Base-by-base conservation (phyloP, 2,329 filamentous ascomycete genomes). In the Calonectria hongkongensis region DNA sequence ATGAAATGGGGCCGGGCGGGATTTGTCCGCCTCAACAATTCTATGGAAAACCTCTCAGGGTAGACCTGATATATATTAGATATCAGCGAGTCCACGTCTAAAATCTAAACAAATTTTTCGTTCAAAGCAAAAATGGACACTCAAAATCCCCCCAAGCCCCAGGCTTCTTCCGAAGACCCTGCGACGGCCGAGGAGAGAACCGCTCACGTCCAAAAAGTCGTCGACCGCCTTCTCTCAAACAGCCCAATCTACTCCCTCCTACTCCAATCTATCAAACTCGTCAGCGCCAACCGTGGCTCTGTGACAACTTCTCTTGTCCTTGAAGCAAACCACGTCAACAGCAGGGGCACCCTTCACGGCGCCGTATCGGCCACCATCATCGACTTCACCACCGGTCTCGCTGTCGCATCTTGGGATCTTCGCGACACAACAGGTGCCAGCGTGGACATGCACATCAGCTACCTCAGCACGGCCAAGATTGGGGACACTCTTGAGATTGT, bases 401-500 rank as follows among this genome's bases (percentile, higher is more conserved):
- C 93, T 27, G 93, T 95, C 77, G 91, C 92, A 4, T 89, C 90
- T 0, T 91, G 88, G 84, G 93, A 94, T 75, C 82, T 92, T 71
- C 84, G 87, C 30, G 86, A 88, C 36, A 89, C 88, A 78, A 93
- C 92, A 4, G 93, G 94, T 58, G 93, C 94, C 41, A 93, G 91
- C 75, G 88, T 92, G 43, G 94, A 95, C 82, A 95, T 95, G 81
- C 93, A 95, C 83, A 88, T 94, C 73, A 91, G 89, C 64, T 95
- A 94, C 78, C 86, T 93, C 68, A 89, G 89, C 45, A 89, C 89
- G 3, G 93, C 93, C 1, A 86, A 86, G 58, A 86, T 89, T 30
- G 93, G 92, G 16, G 93, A 95, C 72, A 87, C 86, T 76, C 86
- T 95, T 41, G 92, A 94, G 85, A 90, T 95, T 68, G 90, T 93